Conservation (phyloP, 1,284 basidiomycete genomes). For the Trametes versicolor region DNA sequence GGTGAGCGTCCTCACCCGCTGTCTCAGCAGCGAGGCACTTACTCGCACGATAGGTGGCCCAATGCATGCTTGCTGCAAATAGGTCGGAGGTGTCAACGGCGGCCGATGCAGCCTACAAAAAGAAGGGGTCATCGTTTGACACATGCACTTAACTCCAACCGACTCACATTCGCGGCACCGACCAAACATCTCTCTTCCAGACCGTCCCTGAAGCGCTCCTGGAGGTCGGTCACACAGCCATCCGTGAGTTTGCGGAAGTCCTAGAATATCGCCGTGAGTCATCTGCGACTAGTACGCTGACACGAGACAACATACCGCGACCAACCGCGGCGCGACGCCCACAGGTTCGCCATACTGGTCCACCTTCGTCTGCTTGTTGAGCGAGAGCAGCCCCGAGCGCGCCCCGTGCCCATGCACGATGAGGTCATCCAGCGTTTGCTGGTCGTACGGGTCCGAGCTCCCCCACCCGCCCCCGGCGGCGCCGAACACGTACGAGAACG, state of each 20-base stretch:
- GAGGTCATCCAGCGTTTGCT: conserved; percentile 43
- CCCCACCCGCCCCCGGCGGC: conserved; percentile 21
- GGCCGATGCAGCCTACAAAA: conserved; percentile 54
- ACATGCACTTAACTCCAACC: no score
- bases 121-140: not conserved
- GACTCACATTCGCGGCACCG: conserved; percentile 58
- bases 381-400: conserved; percentile 45
- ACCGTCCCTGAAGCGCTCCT: conserved; percentile 60
- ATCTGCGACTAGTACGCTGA: not conserved
- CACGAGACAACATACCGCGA: conserved; percentile 46
- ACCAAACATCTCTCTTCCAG: conserved; percentile 64
- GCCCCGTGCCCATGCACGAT: conserved; percentile 24
- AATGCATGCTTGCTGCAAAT: conserved; percentile 65
- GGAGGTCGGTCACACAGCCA: conserved; percentile 54
- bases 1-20: conserved; percentile 3
- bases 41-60: conserved; percentile 66
- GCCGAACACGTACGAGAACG: not conserved
- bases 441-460: conserved; percentile 45
- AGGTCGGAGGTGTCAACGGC: conserved; percentile 59
- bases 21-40: conserved; percentile 34
- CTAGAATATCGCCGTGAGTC: conserved; percentile 42
- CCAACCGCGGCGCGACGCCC: conserved; percentile 58
- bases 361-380: conserved; percentile 52
- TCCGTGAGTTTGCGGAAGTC: conserved; percentile 57
- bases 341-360: conserved; percentile 51